These are phyloP conservation scores for Articulospora tetracladia DNA, from an alignment of 495 filamentous ascomycete genomes.

Conservation along the genomic window DNA sequence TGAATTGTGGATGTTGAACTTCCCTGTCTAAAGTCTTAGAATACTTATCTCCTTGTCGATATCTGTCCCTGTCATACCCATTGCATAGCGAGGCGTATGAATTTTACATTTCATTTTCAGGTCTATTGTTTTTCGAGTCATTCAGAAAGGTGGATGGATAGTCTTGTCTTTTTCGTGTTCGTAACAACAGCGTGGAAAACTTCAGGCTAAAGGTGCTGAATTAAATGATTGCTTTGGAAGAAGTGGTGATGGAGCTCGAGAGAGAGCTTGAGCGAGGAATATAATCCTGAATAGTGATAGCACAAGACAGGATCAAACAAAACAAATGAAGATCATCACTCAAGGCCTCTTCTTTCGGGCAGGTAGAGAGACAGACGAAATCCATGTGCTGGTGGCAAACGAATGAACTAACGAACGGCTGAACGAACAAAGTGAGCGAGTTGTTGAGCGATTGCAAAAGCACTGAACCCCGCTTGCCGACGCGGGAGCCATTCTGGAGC, in stretches of 20 bases:
- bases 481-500: background rate
- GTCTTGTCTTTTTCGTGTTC: background rate
- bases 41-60: background rate
- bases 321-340: background rate
- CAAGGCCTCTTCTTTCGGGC: background rate
- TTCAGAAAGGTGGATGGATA: background rate
- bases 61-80: slow-evolving; percentile 10
- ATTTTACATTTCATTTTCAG: background rate
- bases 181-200: no score
- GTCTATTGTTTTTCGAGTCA: background rate
- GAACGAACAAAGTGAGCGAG: no score
- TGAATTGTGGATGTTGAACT: background rate
- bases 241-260: no score
- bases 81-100: slow-evolving; percentile 27
- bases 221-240: no score
- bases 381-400: background rate
- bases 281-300: background rate
- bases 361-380: no score
- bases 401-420: background rate
- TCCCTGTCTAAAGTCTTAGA: background rate
- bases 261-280: background rate
- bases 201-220: no score
- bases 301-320: background rate
- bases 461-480: background rate
- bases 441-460: no score